Conservation (phyloP, 2,329 filamentous ascomycete species). For the Metarhizium robertsii region DNA sequence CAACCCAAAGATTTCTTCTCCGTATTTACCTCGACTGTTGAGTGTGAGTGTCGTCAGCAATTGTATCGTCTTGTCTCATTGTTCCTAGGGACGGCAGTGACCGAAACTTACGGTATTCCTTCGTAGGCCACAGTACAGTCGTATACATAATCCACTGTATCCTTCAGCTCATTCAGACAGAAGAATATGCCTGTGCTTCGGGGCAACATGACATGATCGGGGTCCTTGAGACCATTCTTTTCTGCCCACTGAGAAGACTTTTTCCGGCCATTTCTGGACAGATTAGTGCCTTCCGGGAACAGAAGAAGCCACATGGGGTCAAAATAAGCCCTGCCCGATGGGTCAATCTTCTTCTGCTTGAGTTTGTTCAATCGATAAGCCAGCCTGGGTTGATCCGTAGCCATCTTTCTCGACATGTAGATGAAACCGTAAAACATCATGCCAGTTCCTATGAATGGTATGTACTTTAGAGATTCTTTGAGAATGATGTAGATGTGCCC, state of each 20-base stretch:
- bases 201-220: constrained; percentile 66
- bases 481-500: constrained; percentile 85
- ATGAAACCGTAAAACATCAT: constrained; percentile 87
- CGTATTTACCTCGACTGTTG: constrained; percentile 63
- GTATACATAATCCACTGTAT: constrained; percentile 73
- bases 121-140: constrained; percentile 96
- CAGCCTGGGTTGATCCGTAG: constrained; percentile 66
- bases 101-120: constrained; percentile 67
- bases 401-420: constrained; percentile 86
- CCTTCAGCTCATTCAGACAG: constrained; percentile 65
- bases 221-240: constrained; percentile 64
- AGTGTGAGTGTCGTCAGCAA: constrained; percentile 4
- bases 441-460: constrained; percentile 70
- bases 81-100: not conserved
- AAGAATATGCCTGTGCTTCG: constrained; percentile 74
- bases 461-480: constrained; percentile 75
- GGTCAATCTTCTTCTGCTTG: constrained; percentile 45
- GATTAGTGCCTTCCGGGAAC: constrained; percentile 81
- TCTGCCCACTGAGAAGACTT: constrained; percentile 69
- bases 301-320: constrained; percentile 87
- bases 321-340: constrained; percentile 43
- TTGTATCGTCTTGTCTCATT: no score
- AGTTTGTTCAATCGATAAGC: constrained; percentile 65
- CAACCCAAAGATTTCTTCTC: constrained; percentile 85
- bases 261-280: constrained; percentile 58